phyloP scores from a whole-genome alignment of 2,329 filamentous ascomycete species.

The Orbilia ellipsospora region DNA sequence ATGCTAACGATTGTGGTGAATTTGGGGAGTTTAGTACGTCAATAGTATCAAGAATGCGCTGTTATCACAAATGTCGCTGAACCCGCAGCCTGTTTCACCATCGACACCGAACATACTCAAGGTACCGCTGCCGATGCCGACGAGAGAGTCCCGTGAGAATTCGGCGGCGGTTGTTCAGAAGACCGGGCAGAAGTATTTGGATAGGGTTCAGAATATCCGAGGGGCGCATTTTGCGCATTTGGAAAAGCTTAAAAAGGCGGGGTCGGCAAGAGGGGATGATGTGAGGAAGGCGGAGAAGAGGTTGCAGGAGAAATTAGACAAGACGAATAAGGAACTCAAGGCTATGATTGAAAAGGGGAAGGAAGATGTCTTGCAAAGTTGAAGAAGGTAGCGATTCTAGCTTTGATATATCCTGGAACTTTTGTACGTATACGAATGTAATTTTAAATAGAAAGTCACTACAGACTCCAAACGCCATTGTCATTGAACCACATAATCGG shows the following conservation, averaged over 20 bases:
- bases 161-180: slow-evolving; percentile 40
- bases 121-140: slow-evolving; percentile 49
- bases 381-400: neutral
- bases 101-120: slow-evolving; percentile 49
- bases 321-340: slow-evolving; percentile 50
- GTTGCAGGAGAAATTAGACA: slow-evolving; percentile 57
- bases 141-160: slow-evolving; percentile 42
- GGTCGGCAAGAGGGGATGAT: slow-evolving; percentile 39
- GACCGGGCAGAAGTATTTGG: slow-evolving; percentile 45
- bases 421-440: neutral
- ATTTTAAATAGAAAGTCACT: neutral
- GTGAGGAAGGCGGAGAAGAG: slow-evolving; percentile 55
- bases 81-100: slow-evolving; percentile 48
- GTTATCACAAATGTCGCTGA: slow-evolving; percentile 45
- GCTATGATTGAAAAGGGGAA: slow-evolving; percentile 48
- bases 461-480: too few species aligned
- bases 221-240: slow-evolving; percentile 44
- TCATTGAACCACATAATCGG: too few species aligned
- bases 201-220: slow-evolving; percentile 43
- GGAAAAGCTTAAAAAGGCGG: slow-evolving; percentile 32
- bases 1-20: neutral
- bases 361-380: slow-evolving; percentile 50
- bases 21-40: slow-evolving; percentile 25
- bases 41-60: slow-evolving; percentile 49
- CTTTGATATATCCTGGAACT: neutral